Evolutionary conservation across 2,329 filamentous ascomycete species (phyloP).

Genomic region (Penicillium italicum): DNA sequence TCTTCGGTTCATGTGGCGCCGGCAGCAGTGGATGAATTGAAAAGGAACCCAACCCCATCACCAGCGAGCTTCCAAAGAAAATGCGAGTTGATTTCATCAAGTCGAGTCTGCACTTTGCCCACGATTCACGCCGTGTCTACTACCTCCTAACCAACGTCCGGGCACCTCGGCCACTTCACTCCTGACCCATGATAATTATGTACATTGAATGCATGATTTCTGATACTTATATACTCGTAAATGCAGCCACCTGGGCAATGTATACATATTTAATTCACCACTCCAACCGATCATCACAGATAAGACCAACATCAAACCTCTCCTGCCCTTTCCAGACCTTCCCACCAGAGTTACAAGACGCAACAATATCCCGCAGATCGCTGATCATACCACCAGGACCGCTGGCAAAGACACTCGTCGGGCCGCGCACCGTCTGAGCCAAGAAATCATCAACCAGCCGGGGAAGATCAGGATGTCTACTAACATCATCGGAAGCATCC

Average conservation of each 20-base stretch:
- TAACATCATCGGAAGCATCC: constrained; percentile 22
- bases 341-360: constrained; percentile 50
- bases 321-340: constrained; percentile 59
- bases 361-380: constrained; percentile 55
- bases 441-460: constrained; percentile 50
- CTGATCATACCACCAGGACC: constrained; percentile 59
- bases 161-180: constrained; percentile 70
- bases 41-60: not conserved
- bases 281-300: constrained; percentile 58
- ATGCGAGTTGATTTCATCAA: not conserved
- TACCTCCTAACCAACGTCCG: constrained; percentile 38
- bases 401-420: constrained; percentile 58
- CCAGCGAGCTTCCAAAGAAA: not conserved
- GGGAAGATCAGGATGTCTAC: constrained; percentile 33
- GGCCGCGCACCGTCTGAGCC: constrained; percentile 43
- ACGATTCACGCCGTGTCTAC: constrained; percentile 8
- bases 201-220: not conserved
- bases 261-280: constrained; percentile 14
- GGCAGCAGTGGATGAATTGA: not conserved
- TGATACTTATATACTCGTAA: not conserved
- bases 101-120: not conserved
- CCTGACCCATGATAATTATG: constrained; percentile 49
- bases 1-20: not conserved
- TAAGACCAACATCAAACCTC: constrained; percentile 53
- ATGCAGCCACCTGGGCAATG: not conserved